These are phyloP conservation scores for Populus hybrid DNA, from an alignment of 441 rosid genomes.

Conservation along the genomic window DNA sequence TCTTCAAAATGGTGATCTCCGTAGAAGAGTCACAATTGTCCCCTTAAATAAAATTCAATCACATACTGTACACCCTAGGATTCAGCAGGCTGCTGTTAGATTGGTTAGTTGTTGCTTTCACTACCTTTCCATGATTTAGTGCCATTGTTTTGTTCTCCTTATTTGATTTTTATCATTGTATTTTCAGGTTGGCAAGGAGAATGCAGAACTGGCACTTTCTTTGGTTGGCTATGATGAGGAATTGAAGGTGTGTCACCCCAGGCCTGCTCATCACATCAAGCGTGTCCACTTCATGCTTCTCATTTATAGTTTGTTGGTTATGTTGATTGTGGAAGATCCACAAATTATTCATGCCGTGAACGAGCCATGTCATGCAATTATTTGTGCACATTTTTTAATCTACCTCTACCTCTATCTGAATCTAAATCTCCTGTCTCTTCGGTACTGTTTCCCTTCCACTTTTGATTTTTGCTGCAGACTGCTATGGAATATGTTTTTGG, in stretches of 20 bases:
- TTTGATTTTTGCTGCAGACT: conserved; percentile 50
- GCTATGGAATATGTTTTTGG: conserved; percentile 98
- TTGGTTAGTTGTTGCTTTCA: conserved; percentile 53
- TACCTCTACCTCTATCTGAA: not conserved
- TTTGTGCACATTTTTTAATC: not conserved
- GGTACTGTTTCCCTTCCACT: conserved; percentile 12
- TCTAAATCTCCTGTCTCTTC: conserved; percentile 2
- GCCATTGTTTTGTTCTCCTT: not conserved
- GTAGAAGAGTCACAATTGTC: conserved; percentile 88
- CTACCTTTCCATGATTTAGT: conserved; percentile 3
- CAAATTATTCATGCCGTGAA: not conserved
- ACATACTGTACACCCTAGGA: conserved; percentile 49
- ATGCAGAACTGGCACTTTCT: conserved; percentile 90
- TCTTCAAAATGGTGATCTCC: conserved; percentile 90
- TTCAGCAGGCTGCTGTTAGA: conserved; percentile 70
- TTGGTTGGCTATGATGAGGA: conserved; percentile 81
- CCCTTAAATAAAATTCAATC: conserved; percentile 92
- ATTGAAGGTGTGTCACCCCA: conserved; percentile 47
- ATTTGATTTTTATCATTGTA: conserved; percentile 6
- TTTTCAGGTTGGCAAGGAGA: conserved; percentile 86
- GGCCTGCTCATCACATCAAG: not conserved
- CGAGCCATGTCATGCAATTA: not conserved
- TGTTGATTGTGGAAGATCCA: not conserved
- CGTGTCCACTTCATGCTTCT: not conserved
- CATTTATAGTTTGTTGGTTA: not conserved